These are phyloP conservation scores for Chaetomiaceae sp. DNA, from an alignment of 2,329 filamentous ascomycete genomes.

Conservation along the genomic window DNA sequence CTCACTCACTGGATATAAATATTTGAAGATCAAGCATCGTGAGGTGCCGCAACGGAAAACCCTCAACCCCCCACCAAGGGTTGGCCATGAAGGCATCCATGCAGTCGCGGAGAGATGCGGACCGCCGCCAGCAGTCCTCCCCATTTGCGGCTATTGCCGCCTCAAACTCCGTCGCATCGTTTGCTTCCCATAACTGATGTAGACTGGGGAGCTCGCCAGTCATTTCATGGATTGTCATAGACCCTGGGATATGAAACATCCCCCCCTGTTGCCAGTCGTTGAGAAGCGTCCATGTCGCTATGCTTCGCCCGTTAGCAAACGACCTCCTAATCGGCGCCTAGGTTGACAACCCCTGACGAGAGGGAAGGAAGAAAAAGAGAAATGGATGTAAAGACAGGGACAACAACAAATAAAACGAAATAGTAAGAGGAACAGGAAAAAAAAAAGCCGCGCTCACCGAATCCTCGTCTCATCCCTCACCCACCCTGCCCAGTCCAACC, in stretches of 20 bases:
- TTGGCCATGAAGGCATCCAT: slow-evolving; percentile 11
- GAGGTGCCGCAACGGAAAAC: neutral
- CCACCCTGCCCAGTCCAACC: slow-evolving; percentile 1
- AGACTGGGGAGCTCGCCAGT: slow-evolving; percentile 27
- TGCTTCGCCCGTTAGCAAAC: slow-evolving; percentile 15
- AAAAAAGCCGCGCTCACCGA: neutral
- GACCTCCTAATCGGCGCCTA: too few species aligned
- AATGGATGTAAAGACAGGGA: neutral
- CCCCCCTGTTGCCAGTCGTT: slow-evolving; percentile 30
- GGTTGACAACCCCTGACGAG: neutral
- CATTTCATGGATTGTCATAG: slow-evolving; percentile 26
- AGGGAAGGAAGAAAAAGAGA: neutral
- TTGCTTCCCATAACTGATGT: slow-evolving; percentile 27
- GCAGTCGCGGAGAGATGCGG: slow-evolving; percentile 6
- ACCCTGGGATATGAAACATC: slow-evolving; percentile 25
- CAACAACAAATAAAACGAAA: neutral
- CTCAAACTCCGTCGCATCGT: slow-evolving; percentile 21
- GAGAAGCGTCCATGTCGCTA: slow-evolving; percentile 26
- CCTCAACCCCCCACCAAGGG: neutral
- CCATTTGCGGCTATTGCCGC: neutral
- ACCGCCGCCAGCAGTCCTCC: slow-evolving; percentile 3
- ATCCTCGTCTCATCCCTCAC: slow-evolving; percentile 10
- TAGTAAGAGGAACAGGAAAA: neutral
- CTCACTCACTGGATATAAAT: neutral
- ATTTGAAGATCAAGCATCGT: neutral